phyloP scores from a whole-genome alignment of 116 monocot species.

The Cymodocea nodosa region DNA sequence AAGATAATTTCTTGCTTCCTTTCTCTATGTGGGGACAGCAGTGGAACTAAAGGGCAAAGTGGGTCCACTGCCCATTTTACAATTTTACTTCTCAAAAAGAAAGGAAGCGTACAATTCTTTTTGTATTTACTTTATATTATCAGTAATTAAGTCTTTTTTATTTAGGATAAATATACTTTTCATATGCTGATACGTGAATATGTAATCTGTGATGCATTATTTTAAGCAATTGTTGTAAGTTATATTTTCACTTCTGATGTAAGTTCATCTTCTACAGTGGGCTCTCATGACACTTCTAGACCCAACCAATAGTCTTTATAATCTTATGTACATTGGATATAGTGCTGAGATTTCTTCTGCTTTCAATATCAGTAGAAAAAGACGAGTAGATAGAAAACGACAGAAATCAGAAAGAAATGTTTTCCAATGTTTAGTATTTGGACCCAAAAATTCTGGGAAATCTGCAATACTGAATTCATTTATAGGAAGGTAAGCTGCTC shows the following conservation, averaged over 20 bases:
- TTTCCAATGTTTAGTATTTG: conserved; percentile 93
- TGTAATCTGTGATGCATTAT: neutral
- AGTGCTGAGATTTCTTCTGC: conserved; percentile 57
- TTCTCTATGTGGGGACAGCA: no score
- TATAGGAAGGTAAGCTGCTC: conserved; percentile 26
- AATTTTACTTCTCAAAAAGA: no score
- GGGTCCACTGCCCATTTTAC: no score
- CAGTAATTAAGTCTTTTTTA: no score
- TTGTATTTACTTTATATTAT: no score
- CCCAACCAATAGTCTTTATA: conserved; percentile 58
- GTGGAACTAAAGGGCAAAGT: no score
- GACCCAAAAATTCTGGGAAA: conserved; percentile 77
- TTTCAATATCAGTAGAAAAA: conserved; percentile 60
- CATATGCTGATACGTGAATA: no score
- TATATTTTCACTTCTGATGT: neutral
- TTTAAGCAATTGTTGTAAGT: no score
- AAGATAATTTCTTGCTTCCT: no score
- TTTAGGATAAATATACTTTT: no score
- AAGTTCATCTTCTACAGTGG: conserved; percentile 48
- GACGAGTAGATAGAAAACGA: conserved; percentile 65
- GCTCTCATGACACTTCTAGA: conserved; percentile 91
- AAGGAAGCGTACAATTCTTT: no score
- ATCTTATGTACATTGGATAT: conserved; percentile 89
- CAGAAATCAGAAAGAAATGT: conserved; percentile 65
- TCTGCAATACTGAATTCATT: conserved; percentile 69